phyloP scores from a whole-genome alignment of 164 flowering plant genomes.

The Aristolochia californica region DNA sequence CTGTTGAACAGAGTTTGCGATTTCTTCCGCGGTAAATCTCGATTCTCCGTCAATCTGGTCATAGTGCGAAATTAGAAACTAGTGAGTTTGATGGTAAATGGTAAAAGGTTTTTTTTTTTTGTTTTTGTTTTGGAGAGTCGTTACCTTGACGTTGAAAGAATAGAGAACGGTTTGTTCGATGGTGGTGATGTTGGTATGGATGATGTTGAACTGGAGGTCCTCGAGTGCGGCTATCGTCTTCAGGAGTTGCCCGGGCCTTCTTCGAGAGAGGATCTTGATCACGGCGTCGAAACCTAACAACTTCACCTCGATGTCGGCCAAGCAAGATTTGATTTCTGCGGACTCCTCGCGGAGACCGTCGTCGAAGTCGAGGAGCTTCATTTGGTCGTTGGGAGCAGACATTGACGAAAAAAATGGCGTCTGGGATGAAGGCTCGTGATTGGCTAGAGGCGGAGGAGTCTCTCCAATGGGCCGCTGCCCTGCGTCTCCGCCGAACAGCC shows the following conservation, averaged over 20 bases:
- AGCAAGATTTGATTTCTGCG: conserved; percentile 70
- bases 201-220: conserved; percentile 69
- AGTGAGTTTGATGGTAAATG: too few relatives aligned
- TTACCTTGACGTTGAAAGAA: conserved; percentile 92
- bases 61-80: too few relatives aligned
- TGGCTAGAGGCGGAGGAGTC: conserved; percentile 20
- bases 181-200: conserved; percentile 93
- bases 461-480: conserved; percentile 27
- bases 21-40: conserved; percentile 70
- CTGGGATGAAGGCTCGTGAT: conserved; percentile 15
- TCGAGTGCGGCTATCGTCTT: conserved; percentile 76
- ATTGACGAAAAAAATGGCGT: conserved; percentile 33
- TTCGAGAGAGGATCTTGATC: conserved; percentile 72
- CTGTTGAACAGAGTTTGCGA: conserved; percentile 83
- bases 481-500: conserved; percentile 33
- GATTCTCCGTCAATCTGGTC: conserved; percentile 50
- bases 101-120: background rate
- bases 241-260: conserved; percentile 84
- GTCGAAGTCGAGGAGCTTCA: conserved; percentile 30
- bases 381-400: conserved; percentile 29
- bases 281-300: conserved; percentile 74
- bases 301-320: conserved; percentile 90
- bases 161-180: conserved; percentile 94
- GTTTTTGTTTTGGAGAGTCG: too few relatives aligned
- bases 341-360: conserved; percentile 49